These are phyloP conservation scores for Pseudogymnoascus sp. DNA, from an alignment of 2,329 filamentous ascomycete species.

Conservation along the genomic window DNA sequence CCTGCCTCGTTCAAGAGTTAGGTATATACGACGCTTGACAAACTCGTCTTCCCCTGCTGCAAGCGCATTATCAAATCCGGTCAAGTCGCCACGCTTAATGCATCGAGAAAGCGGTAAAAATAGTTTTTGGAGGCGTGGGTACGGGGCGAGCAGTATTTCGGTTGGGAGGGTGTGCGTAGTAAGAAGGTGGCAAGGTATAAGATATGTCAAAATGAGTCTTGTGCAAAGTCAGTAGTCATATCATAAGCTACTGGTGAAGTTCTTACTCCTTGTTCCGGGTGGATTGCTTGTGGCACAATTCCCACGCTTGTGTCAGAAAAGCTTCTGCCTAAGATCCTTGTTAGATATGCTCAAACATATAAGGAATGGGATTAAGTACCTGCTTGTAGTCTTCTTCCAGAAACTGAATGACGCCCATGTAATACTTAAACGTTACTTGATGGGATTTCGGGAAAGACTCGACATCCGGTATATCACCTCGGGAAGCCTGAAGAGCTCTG, in stretches of 20 bases:
- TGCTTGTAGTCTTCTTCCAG: constrained; percentile 86
- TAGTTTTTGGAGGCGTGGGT: constrained; percentile 66
- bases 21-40: constrained; percentile 84
- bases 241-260: not conserved
- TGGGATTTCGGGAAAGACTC: constrained; percentile 80
- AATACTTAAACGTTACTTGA: constrained; percentile 93
- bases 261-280: constrained; percentile 72
- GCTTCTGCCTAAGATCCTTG: constrained; percentile 56
- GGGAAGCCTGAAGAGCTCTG: constrained; percentile 69
- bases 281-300: constrained; percentile 67
- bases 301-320: constrained; percentile 71
- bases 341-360: not conserved
- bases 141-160: constrained; percentile 59
- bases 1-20: constrained; percentile 84
- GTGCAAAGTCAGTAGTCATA: constrained; percentile 5
- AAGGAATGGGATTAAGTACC: constrained; percentile 36
- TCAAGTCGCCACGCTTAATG: constrained; percentile 75
- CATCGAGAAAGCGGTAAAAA: constrained; percentile 71
- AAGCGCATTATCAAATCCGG: constrained; percentile 75
- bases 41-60: constrained; percentile 82
- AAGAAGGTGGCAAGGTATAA: constrained; percentile 87
- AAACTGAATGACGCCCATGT: constrained; percentile 87
- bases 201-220: constrained; percentile 85
- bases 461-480: constrained; percentile 71
- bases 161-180: constrained; percentile 81